Percentiles rank a stretch among this genome's conserved stretches.
Evolutionary conservation across 2,329 filamentous ascomycete species (phyloP).

Genomic region (Sclerotinia glacialis): DNA sequence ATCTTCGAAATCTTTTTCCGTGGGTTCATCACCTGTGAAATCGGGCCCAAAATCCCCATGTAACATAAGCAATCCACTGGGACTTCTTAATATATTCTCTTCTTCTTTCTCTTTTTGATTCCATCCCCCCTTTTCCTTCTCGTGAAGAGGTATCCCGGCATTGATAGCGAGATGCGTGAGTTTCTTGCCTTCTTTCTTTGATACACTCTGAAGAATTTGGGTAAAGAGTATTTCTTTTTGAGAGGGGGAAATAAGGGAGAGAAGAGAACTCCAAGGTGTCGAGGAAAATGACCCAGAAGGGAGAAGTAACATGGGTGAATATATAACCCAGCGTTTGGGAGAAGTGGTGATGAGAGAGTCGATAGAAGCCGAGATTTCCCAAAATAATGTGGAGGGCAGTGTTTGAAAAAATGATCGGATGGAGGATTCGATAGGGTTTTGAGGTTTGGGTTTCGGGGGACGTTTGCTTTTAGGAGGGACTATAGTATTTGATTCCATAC

Average conservation of each 20-base stretch:
- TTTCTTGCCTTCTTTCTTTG: conserved; percentile 42
- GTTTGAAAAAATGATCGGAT: conserved; percentile 41
- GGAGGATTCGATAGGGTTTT: conserved; percentile 42
- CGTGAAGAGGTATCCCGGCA: conserved; percentile 56
- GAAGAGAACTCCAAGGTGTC: conserved; percentile 31
- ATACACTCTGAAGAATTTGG: conserved; percentile 49
- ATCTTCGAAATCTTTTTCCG: conserved; percentile 53
- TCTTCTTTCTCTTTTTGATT: conserved; percentile 27
- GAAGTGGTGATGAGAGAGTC: conserved; percentile 26
- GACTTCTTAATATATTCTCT: conserved; percentile 72
- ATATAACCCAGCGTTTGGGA: conserved; percentile 58
- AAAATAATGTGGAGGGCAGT: conserved; percentile 29
- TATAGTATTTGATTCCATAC: neutral
- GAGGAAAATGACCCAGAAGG: conserved; percentile 58
- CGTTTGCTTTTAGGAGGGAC: conserved; percentile 11
- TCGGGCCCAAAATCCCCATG: conserved; percentile 70
- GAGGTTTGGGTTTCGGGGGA: conserved; percentile 38
- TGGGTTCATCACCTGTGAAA: conserved; percentile 24
- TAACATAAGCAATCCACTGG: conserved; percentile 65
- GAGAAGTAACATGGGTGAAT: conserved; percentile 60
- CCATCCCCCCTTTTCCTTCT: conserved; percentile 23
- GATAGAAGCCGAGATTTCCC: conserved; percentile 26
- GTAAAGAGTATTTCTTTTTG: conserved; percentile 45
- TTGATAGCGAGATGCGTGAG: conserved; percentile 60
- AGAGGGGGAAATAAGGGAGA: neutral